Evolutionary conservation across 352 stramenopile genomes (phyloP).

Genomic region (Peronospora farinosa): DNA sequence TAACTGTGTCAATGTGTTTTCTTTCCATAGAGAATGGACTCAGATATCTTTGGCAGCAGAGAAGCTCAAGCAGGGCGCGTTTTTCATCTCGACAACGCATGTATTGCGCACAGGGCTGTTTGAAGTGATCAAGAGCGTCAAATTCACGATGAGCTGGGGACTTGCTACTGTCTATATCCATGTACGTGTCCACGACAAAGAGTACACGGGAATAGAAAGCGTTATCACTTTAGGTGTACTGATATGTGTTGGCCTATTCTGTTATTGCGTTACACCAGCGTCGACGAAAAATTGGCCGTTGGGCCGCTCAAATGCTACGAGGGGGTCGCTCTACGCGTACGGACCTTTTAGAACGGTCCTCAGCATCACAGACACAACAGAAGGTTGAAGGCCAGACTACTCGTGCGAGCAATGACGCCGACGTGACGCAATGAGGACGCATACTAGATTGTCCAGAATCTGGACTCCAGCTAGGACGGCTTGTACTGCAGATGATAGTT

Average conservation of each 20-base stretch:
- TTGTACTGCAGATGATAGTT: not conserved
- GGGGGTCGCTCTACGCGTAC: slow-evolving; percentile 65
- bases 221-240: not conserved
- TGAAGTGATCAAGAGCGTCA: slow-evolving; percentile 70
- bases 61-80: slow-evolving; percentile 79
- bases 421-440: slow-evolving; percentile 4
- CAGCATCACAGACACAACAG: slow-evolving; percentile 30
- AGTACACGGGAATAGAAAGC: not conserved
- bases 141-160: slow-evolving; percentile 82
- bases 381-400: slow-evolving; percentile 19
- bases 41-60: slow-evolving; percentile 75
- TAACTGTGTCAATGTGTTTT: not conserved
- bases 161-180: slow-evolving; percentile 79
- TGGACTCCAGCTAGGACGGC: not conserved
- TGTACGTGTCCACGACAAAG: slow-evolving; percentile 32
- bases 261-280: slow-evolving; percentile 33
- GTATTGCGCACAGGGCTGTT: slow-evolving; percentile 72
- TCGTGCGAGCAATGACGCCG: slow-evolving; percentile 2
- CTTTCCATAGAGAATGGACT: slow-evolving; percentile 51
- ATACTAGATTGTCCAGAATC: slow-evolving; percentile 1
- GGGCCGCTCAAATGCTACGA: slow-evolving; percentile 80
- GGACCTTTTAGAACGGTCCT: slow-evolving; percentile 46
- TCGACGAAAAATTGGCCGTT: slow-evolving; percentile 75
- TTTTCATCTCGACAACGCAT: slow-evolving; percentile 80
- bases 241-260: slow-evolving; percentile 1